Evolutionary conservation across 306 rosid species (phyloP).

Genomic region (Trichosanthes cucumerina): DNA sequence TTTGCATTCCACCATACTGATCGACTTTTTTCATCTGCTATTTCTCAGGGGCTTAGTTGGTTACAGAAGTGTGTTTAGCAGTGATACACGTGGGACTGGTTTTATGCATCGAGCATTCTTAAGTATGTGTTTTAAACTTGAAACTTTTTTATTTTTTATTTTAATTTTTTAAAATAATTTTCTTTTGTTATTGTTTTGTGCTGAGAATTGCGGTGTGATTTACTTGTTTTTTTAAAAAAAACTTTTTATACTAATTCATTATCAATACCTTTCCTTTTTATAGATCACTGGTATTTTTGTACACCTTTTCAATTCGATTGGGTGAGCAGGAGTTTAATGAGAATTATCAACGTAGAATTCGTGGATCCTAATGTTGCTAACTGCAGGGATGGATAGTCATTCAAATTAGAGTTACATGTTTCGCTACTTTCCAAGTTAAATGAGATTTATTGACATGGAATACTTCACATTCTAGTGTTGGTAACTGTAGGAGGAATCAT

Average conservation of each 20-base stretch:
- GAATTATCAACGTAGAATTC: neutral
- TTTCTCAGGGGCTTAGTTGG: slow-evolving; percentile 93
- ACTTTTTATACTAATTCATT: neutral
- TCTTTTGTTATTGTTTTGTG: neutral
- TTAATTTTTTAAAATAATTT: no score
- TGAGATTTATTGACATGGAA: neutral
- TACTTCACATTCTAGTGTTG: neutral
- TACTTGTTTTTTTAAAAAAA: neutral
- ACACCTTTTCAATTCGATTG: neutral
- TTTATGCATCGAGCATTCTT: slow-evolving; percentile 97
- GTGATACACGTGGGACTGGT: slow-evolving; percentile 99
- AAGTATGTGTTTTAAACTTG: slow-evolving; percentile 36
- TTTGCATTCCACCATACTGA: neutral
- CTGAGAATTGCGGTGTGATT: neutral
- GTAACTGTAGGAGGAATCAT: neutral
- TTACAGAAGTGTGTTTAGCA: slow-evolving; percentile 93
- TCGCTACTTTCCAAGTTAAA: neutral
- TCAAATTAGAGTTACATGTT: neutral
- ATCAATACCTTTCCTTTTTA: neutral
- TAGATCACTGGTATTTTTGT: neutral
- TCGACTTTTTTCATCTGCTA: neutral
- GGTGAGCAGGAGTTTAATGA: neutral
- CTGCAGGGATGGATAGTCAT: neutral
- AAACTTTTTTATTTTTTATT: neutral
- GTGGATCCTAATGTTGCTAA: neutral